A percentile compares a stretch with the other conserved stretches of the same genome.
Conservation (phyloP, 2,329 filamentous ascomycete species). For the Verticillium isaacii region DNA sequence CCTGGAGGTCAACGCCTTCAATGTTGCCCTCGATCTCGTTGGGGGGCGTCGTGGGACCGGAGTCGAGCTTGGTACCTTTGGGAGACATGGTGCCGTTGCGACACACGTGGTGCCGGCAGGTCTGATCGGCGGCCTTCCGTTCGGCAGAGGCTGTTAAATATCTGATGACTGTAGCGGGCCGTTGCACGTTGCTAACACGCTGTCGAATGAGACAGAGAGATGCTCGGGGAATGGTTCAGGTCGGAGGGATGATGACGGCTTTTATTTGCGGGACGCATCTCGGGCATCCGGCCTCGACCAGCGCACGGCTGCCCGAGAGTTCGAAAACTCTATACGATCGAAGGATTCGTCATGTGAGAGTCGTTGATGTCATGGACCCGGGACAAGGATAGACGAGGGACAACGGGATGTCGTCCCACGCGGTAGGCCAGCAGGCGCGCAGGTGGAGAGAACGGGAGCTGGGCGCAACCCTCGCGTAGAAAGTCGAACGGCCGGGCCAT, state of each 20-base stretch:
- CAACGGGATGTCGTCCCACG: not conserved
- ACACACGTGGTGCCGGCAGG: not conserved
- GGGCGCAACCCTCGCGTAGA: not conserved
- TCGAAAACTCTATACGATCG: too few relatives aligned
- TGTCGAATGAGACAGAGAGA: not conserved
- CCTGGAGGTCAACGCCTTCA: not conserved
- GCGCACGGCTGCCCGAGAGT: too few relatives aligned
- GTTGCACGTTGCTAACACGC: not conserved
- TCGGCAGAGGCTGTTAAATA: not conserved
- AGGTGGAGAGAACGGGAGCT: not conserved
- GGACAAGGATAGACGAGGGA: not conserved
- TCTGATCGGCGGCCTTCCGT: not conserved
- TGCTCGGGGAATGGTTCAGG: not conserved
- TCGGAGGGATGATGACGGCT: not conserved
- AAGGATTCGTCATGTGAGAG: not conserved
- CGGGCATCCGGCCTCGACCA: too few relatives aligned
- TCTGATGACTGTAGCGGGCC: not conserved
- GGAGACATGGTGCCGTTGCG: not conserved
- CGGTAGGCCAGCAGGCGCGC: not conserved
- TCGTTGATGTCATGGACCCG: not conserved
- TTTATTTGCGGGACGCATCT: not conserved
- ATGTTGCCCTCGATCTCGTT: constrained; percentile 18
- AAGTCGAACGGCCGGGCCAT: not conserved
- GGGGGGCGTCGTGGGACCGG: constrained; percentile 20
- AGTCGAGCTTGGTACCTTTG: constrained; percentile 33